Percentiles rank a stretch among this genome's conserved stretches.
These are phyloP conservation scores for Clitocybe nebularis DNA, from an alignment of 1,284 basidiomycete genomes.

Conservation along the genomic window DNA sequence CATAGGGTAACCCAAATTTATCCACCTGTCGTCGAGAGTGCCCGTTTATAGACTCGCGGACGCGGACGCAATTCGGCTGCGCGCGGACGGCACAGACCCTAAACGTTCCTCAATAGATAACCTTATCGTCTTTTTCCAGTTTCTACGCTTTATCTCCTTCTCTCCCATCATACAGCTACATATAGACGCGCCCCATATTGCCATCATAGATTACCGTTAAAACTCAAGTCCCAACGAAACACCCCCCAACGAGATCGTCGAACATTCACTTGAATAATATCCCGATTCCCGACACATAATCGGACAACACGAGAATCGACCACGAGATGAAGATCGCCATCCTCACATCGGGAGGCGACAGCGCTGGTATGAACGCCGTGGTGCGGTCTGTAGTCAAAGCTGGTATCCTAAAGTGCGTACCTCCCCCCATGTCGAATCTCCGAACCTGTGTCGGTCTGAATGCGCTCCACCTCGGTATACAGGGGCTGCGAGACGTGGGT, in stretches of 20 bases:
- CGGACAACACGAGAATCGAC: not conserved
- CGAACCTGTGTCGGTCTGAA: not conserved
- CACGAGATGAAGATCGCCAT: conserved; percentile 79
- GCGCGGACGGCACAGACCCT: not conserved
- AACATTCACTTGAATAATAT: no score
- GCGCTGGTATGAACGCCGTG: conserved; percentile 95
- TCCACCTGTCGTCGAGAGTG: no score
- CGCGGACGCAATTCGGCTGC: not conserved
- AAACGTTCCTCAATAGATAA: not conserved
- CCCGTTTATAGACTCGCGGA: not conserved
- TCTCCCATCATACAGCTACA: not conserved
- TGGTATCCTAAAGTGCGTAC: conserved; percentile 78
- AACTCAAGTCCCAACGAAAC: not conserved
- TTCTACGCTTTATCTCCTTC: not conserved
- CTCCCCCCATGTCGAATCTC: conserved; percentile 1
- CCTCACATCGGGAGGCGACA: conserved; percentile 95
- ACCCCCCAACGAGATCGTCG: no score
- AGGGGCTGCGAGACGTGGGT: conserved; percentile 93
- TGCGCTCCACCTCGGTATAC: no score
- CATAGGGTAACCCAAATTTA: no score
- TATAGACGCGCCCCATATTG: not conserved
- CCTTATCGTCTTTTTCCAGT: not conserved
- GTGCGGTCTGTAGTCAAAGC: conserved; percentile 89
- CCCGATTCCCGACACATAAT: no score
- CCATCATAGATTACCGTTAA: not conserved